These are phyloP conservation scores for Pichia ethanolica DNA, from an alignment of 805 yeast species.

Conservation along the genomic window DNA sequence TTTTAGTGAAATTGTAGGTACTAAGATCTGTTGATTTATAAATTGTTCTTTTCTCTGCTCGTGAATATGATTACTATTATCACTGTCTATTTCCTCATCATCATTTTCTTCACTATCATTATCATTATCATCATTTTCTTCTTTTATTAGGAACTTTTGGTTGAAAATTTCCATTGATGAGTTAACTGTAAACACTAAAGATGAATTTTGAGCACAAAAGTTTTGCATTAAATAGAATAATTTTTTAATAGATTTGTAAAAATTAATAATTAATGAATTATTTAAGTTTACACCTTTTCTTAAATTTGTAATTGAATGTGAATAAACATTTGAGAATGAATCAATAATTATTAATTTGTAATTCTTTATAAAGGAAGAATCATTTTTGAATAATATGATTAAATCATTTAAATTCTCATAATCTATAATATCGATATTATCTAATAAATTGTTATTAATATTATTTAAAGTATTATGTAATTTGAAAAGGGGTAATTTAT, in stretches of 20 bases:
- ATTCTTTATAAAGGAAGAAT: constrained; percentile 5
- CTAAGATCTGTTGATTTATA: constrained; percentile 25
- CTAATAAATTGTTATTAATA: constrained; percentile 1
- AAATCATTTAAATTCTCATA: constrained; percentile 18
- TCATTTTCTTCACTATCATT: neutral
- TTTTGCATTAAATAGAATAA: constrained; percentile 11
- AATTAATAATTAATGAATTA: constrained; percentile 10
- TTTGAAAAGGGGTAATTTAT: constrained; percentile 23
- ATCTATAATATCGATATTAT: constrained; percentile 12
- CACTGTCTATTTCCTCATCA: too few relatives aligned
- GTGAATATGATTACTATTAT: neutral
- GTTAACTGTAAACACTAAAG: neutral
- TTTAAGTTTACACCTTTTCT: neutral
- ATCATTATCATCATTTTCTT: neutral
- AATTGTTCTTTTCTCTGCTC: neutral
- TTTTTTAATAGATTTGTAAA: constrained; percentile 13
- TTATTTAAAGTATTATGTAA: constrained; percentile 6
- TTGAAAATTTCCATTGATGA: constrained; percentile 20
- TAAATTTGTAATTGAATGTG: constrained; percentile 10
- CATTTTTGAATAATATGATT: constrained; percentile 15
- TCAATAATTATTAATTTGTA: constrained; percentile 23
- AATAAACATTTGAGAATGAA: constrained; percentile 22
- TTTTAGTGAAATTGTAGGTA: constrained; percentile 25
- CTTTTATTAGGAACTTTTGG: constrained; percentile 17
- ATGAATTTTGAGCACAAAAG: neutral